Conservation (phyloP, 2,329 filamentous ascomycete species). For the Microdochium nivale region DNA sequence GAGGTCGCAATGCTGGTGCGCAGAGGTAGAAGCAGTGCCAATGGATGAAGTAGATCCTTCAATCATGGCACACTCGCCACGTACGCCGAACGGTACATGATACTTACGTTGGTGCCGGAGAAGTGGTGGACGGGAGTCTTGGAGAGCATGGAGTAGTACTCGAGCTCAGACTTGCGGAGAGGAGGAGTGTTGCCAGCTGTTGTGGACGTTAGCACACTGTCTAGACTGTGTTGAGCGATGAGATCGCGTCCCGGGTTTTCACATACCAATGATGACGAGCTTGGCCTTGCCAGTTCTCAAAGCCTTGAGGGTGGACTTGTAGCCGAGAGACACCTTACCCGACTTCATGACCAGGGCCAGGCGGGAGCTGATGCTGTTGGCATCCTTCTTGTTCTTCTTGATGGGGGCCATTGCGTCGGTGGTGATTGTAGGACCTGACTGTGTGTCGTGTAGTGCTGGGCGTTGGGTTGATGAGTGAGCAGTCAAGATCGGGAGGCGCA, state of each 20-base stretch:
- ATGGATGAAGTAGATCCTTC: background rate
- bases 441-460: background rate
- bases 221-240: background rate
- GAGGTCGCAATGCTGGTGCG: constrained; percentile 1
- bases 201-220: constrained; percentile 25
- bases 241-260: background rate
- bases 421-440: constrained; percentile 20
- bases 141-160: constrained; percentile 88
- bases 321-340: constrained; percentile 77
- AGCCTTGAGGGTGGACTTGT: constrained; percentile 82
- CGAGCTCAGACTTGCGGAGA: constrained; percentile 94
- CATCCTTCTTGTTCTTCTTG: constrained; percentile 84
- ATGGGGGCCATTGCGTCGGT: constrained; percentile 54
- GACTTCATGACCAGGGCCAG: constrained; percentile 36
- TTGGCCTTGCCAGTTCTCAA: constrained; percentile 96
- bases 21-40: background rate
- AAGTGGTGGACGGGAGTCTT: constrained; percentile 98
- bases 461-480: background rate
- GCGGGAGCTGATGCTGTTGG: constrained; percentile 56
- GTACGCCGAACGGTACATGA: constrained; percentile 1
- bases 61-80: background rate
- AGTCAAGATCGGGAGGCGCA: background rate
- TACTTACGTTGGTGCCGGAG: constrained; percentile 95
- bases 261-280: constrained; percentile 72
- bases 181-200: constrained; percentile 92